phyloP scores from a whole-genome alignment of 2,329 filamentous ascomycete species.

The Rhynchosporium secalis region DNA sequence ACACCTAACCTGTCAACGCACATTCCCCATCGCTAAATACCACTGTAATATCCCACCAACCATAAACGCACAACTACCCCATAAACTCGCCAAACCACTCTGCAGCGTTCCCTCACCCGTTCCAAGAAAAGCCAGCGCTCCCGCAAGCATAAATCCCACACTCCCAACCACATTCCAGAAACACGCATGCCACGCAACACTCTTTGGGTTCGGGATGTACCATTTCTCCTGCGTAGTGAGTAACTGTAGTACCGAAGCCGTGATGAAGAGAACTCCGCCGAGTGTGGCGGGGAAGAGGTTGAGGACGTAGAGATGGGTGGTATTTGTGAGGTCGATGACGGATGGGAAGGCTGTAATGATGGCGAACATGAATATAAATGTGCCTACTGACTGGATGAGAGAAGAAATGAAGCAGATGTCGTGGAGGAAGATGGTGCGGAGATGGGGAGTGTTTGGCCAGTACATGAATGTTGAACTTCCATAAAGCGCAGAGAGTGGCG shows the following conservation, averaged over 20 bases:
- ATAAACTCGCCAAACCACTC: conserved; percentile 25
- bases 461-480: conserved; percentile 27
- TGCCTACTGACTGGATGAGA: conserved; percentile 27
- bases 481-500: conserved; percentile 19
- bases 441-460: conserved; percentile 22
- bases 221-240: conserved; percentile 24
- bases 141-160: conserved; percentile 29
- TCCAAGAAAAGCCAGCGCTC: conserved; percentile 22
- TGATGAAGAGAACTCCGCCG: conserved; percentile 29
- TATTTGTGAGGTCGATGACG: conserved; percentile 25
- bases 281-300: conserved; percentile 31
- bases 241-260: conserved; percentile 20
- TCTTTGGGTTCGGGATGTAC: conserved; percentile 20
- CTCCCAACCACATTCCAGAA: conserved; percentile 27
- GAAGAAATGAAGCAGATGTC: conserved; percentile 23
- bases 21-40: conserved; percentile 29
- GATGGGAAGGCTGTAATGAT: conserved; percentile 28
- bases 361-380: conserved; percentile 27
- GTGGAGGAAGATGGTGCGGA: conserved; percentile 17
- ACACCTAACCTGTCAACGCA: conserved; percentile 11
- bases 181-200: conserved; percentile 27
- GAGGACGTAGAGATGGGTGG: conserved; percentile 9
- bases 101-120: conserved; percentile 17
- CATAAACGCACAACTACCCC: conserved; percentile 32
- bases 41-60: conserved; percentile 30